Evolutionary conservation across 129 eudicot genomes (phyloP), one percentile per base, ranked within the genome.

Genomic region (Pseudognaphalium luteoalbum): DNA sequence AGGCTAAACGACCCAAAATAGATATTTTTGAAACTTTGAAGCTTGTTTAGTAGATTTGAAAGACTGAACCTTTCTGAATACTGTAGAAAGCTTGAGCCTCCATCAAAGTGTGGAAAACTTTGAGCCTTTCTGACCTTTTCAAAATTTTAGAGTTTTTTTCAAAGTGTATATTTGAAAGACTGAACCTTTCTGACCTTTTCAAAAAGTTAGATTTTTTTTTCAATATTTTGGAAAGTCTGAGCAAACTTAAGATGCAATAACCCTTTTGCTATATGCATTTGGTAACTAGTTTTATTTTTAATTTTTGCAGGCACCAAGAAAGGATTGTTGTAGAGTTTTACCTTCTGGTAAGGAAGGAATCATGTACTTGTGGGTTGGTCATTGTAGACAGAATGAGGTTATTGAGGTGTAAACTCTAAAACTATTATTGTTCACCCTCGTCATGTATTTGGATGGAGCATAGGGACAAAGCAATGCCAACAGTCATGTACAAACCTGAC

Each of bases 251-350:
- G 17, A 44, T 12, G 17, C 17, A 11, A 44, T 14, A 44, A 42
- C 17, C 17, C 52, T 10, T 44, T 44, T 28, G 22, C 25, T 41
- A 16, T 35, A 39, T 20, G 19, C 3, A 25, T 50, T 39, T 70
- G 59, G 39, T 62, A 47, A 67, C n/a, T 66, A 66, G 32, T 28
- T 66, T 17, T 1, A 7, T 50, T 1, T 75, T 66, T 10, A 61
- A 61, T 5, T 47, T 58, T 44, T 77, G 74, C 91, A 92, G 96
- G 84, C 97, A 71, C 92, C 96, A 78, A 89, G 97, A 81, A 89
- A 91, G 81, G 97, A 89, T 59, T 92, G 97, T 70, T 85, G 96
- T 82, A 85, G 91, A 87, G 85, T 92, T 64, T 56, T 87, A 74
- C 88, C 83, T 44, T 82, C 91, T 66, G 78, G 68, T 6, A 84